Evolutionary conservation across 805 yeast species (phyloP), one percentile per base, ranked within the genome.

Genomic region (Yarrowia bubula): DNA sequence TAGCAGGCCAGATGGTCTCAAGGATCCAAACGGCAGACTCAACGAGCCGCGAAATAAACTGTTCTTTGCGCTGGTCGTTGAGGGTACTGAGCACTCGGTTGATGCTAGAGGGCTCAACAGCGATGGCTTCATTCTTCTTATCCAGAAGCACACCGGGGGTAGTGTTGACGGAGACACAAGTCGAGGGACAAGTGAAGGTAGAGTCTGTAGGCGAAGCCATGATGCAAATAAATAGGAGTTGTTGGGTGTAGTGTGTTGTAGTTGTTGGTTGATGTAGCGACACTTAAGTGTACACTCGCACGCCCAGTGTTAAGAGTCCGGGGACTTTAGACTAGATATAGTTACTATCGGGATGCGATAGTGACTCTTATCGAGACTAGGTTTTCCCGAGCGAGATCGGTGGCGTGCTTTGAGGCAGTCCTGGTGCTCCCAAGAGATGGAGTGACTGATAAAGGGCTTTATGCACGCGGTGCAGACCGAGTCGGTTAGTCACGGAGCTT

Each of bases 1-100:
- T 69, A 48, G 65, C 51, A 28, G 78, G 70, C 77, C 77, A 73
- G 44, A 74, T 69, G 51, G 73, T 68, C 43, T 69, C 71, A 58
- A 75, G 69, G 61, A 71, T 70, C 31, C 71, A 62, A 33, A 69
- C 69, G 13, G 75, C 72, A 18, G 72, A 71, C 44, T 68, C 75
- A 58, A 68, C 74, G 43, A 58, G 64, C 15, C 64, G 50, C 37
- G 51, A 32, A 33, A 58, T 58, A 35, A 58, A 58, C 64, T 43
- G 51, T 42, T 58, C 64, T 22, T 58, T 58, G 3, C 35, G 32
- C 15, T 41, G 8, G 51, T 58, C 64, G 51, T 58, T 37, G 22
- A 58, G 64, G 3, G 43, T 32, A 22, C 22, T 14, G 33, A 58
- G 64, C 35, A 58, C 50, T 5, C 51, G 51, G 64, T 44, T 58